Evolutionary conservation across 805 yeast species (phyloP).

Genomic region (Helenozyma baotianmanensis): DNA sequence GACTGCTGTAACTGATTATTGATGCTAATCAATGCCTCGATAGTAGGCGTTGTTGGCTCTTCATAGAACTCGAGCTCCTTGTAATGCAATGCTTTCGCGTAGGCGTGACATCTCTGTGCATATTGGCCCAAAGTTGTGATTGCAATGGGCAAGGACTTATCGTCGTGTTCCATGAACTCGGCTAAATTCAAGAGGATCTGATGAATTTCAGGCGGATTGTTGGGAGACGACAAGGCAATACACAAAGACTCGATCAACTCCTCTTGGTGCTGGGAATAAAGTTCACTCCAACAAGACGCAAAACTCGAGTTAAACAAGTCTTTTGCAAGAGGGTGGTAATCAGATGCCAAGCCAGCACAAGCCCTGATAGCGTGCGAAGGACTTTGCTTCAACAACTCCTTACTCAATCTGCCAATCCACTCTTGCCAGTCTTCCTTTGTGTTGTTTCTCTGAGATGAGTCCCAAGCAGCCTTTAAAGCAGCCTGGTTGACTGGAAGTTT

Average conservation of each 20-base stretch:
- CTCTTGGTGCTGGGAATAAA: constrained; percentile 84
- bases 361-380: constrained; percentile 94
- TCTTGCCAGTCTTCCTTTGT: constrained; percentile 98
- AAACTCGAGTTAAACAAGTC: constrained; percentile 93
- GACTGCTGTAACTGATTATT: constrained; percentile 94
- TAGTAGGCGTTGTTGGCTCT: constrained; percentile 87
- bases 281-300: constrained; percentile 92
- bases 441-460: constrained; percentile 70
- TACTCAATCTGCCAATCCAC: constrained; percentile 85
- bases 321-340: constrained; percentile 81
- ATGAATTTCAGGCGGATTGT: constrained; percentile 92
- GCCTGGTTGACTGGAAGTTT: constrained; percentile 67
- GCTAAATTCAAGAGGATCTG: constrained; percentile 86
- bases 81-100: constrained; percentile 94
- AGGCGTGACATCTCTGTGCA: constrained; percentile 94
- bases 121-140: constrained; percentile 87
- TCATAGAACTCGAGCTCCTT: constrained; percentile 92
- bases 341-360: constrained; percentile 83
- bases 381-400: constrained; percentile 82
- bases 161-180: constrained; percentile 97
- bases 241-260: constrained; percentile 83
- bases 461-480: constrained; percentile 82
- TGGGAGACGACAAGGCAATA: constrained; percentile 81
- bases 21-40: constrained; percentile 86
- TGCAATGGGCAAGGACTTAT: constrained; percentile 86